Evolutionary conservation across 2,329 filamentous ascomycete species (phyloP).

Genomic region (Alternaria triticimaculans): DNA sequence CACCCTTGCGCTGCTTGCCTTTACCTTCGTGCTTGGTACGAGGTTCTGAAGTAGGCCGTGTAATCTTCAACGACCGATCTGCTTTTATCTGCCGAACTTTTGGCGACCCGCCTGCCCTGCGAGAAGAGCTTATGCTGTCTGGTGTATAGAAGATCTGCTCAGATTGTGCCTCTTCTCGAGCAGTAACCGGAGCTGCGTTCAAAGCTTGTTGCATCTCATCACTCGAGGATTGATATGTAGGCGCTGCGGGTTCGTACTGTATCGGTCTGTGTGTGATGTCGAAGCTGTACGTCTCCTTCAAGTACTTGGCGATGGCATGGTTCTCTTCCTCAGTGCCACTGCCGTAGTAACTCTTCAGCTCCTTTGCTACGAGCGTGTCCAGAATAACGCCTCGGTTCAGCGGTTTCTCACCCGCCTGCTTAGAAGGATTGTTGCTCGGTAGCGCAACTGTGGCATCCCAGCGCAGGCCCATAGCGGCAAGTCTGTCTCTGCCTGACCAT

Average conservation of each 20-base stretch:
- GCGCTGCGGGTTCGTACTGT: background rate
- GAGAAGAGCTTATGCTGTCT: background rate
- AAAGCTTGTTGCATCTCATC: conserved; percentile 19
- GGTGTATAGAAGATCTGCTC: background rate
- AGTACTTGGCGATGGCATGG: conserved; percentile 23
- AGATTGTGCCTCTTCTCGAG: background rate
- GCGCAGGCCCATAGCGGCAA: conserved; percentile 34
- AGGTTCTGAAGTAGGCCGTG: background rate
- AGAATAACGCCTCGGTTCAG: conserved; percentile 18
- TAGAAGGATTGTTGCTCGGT: background rate
- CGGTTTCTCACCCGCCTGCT: conserved; percentile 4
- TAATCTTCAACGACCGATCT: background rate
- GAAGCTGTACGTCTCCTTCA: conserved; percentile 24
- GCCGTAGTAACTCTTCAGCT: conserved; percentile 26
- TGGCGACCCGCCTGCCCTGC: background rate
- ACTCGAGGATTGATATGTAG: conserved; percentile 14
- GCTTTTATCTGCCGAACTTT: background rate
- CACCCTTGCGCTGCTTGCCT: background rate
- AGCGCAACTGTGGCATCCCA: conserved; percentile 15
- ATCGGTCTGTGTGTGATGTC: conserved; percentile 14
- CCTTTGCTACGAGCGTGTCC: conserved; percentile 27
- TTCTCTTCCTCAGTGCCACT: conserved; percentile 27
- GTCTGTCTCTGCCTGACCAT: conserved; percentile 26
- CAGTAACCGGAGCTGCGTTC: background rate
- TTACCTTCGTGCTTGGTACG: background rate